Evolutionary conservation across 192 early-diverging fungal species (phyloP).

Genomic region (Phycomyces blakesleeanus): DNA sequence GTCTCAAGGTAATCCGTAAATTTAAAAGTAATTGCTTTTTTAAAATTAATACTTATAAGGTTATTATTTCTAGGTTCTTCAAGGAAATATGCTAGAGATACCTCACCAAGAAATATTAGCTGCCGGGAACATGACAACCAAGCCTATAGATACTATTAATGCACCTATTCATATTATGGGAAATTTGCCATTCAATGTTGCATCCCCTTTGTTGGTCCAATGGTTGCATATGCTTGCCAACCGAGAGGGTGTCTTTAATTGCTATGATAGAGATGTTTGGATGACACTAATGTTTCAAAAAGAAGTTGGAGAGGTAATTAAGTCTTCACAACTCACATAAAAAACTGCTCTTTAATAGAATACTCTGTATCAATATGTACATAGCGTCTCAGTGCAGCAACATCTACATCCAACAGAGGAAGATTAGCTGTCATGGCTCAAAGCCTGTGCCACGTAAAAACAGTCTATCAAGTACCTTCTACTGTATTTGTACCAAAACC

Average conservation of each 20-base stretch:
- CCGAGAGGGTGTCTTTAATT: constrained; percentile 56
- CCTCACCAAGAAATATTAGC: constrained; percentile 52
- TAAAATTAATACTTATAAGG: neutral
- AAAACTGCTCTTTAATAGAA: neutral
- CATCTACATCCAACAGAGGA: constrained; percentile 49
- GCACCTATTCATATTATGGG: constrained; percentile 62
- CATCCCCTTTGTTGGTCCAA: constrained; percentile 66
- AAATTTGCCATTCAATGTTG: constrained; percentile 76
- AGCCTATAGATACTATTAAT: neutral
- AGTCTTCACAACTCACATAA: neutral
- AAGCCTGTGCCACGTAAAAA: constrained; percentile 60
- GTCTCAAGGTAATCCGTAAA: constrained; percentile 37
- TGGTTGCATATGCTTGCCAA: constrained; percentile 61
- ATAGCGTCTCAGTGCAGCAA: constrained; percentile 55
- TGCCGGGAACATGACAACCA: constrained; percentile 23
- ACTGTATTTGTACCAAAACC: constrained; percentile 74
- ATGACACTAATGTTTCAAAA: constrained; percentile 88
- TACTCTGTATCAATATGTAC: neutral
- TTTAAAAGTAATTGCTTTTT: neutral
- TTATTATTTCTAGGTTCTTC: constrained; percentile 33
- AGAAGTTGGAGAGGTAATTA: constrained; percentile 63
- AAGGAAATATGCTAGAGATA: constrained; percentile 63
- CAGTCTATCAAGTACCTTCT: constrained; percentile 57
- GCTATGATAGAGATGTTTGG: constrained; percentile 25
- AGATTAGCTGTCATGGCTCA: constrained; percentile 71